phyloP scores from a whole-genome alignment of 768 basidiomycete species.

The Calocera cornea region DNA sequence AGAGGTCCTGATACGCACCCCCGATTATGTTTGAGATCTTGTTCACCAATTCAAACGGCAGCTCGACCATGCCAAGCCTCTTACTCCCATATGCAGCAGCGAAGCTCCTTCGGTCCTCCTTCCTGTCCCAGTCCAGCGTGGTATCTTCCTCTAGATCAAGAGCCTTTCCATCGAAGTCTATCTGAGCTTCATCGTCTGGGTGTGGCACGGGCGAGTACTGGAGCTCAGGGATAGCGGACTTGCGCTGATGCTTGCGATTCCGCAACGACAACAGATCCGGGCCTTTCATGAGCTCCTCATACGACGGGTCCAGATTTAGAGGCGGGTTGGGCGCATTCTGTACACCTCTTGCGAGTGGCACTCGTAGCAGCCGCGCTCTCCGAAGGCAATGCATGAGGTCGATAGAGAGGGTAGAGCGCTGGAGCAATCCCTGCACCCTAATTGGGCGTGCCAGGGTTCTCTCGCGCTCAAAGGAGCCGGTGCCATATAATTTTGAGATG shows the following conservation, averaged over 20 bases:
- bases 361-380: neutral
- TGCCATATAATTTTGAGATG: neutral
- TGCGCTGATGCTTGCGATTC: neutral
- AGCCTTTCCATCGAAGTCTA: slow-evolving; percentile 25
- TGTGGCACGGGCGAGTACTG: neutral
- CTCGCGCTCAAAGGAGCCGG: neutral
- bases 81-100: slow-evolving; percentile 71
- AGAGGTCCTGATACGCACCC: slow-evolving; percentile 15
- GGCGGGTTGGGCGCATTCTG: neutral
- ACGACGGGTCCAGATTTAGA: neutral
- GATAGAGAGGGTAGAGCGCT: neutral
- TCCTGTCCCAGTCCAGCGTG: neutral
- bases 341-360: neutral
- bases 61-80: slow-evolving; percentile 50
- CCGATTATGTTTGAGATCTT: slow-evolving; percentile 54
- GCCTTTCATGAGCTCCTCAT: neutral
- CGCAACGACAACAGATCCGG: neutral
- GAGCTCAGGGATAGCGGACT: neutral
- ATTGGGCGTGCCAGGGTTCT: neutral
- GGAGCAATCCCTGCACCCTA: neutral
- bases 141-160: slow-evolving; percentile 18
- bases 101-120: slow-evolving; percentile 50
- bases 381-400: neutral
- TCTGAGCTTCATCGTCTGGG: neutral
- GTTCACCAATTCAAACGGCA: slow-evolving; percentile 58